A percentile compares a stretch with the other conserved stretches of the same genome.
phyloP scores from a whole-genome alignment of 2,329 filamentous ascomycete species.

The Diplodia intermedia region DNA sequence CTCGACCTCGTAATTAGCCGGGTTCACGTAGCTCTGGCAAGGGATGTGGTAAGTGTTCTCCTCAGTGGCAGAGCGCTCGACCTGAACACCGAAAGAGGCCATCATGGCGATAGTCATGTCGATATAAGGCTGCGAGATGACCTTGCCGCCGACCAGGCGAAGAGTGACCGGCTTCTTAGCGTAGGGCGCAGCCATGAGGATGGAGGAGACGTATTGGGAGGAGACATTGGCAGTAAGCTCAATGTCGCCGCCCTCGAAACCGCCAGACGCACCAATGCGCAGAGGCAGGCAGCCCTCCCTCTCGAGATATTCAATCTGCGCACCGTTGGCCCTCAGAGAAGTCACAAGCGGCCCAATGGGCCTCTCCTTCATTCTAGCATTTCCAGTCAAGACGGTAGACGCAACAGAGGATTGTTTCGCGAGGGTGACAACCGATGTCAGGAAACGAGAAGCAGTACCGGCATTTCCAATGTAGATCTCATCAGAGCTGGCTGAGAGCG shows the following conservation, averaged over 20 bases:
- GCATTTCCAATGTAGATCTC: conserved; percentile 95
- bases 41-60: conserved; percentile 94
- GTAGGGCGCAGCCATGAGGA: conserved; percentile 96
- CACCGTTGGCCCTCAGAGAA: conserved; percentile 83
- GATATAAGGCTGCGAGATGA: conserved; percentile 95
- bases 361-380: conserved; percentile 93
- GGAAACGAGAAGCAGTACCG: conserved; percentile 91
- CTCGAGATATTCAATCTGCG: conserved; percentile 85
- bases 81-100: conserved; percentile 84
- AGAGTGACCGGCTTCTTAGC: conserved; percentile 93
- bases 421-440: conserved; percentile 89
- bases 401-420: conserved; percentile 70
- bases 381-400: conserved; percentile 86
- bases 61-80: conserved; percentile 77
- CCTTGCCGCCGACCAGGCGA: conserved; percentile 91
- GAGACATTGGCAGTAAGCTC: conserved; percentile 94
- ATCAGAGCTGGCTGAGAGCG: conserved; percentile 74
- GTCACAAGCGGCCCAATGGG: conserved; percentile 94
- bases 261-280: conserved; percentile 70
- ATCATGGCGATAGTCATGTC: conserved; percentile 99
- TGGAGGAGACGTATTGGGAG: conserved; percentile 97
- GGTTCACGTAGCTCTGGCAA: conserved; percentile 81
- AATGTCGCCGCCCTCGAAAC: conserved; percentile 76
- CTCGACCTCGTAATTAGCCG: conserved; percentile 85
- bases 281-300: conserved; percentile 84